Evolutionary conservation across 345 rosid species (phyloP), one percentile per base, ranked within the genome.

Genomic region (Pugionium cornutum): DNA sequence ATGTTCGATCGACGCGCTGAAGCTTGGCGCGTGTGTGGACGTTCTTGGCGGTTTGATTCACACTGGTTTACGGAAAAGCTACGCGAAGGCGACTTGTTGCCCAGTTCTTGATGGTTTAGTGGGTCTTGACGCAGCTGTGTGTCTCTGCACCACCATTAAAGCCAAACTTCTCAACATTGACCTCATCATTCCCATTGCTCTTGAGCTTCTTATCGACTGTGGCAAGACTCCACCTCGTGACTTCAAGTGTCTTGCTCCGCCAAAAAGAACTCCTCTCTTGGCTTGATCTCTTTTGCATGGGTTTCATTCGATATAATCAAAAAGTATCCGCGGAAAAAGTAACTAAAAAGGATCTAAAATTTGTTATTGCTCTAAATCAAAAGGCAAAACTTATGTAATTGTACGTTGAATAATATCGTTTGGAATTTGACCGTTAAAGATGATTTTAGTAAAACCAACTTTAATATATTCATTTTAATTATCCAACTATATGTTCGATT

Each of bases 1-100:
- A 2, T 92, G 98, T 62, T 77, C 96, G 3, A 79, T 84, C 34
- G 86, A 88, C 79, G 70, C 96, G 4, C 69, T 91, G 1, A 89
- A 85, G 82, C 76, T 92, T 2, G 86, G 83, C 1, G 92, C 91
- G 1, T 92, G 98, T 57, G 97, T 92, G 58, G 98, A 92, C 70
- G 84, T 92, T 6, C 62, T 92, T 18, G 91, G 96, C 3, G 97
- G 97, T 9, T 76, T 91, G 5, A 69, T 87, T 59, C 90, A 89
- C 72, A 36, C 87, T 2, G 92, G 96, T 1, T 68, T 89, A 3
- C 92, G 97, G 27, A 71, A 89, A 45, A 67, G 79, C 37, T 76
- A 85, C 39, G 87, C 94, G 1, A 83, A 89, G 81, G 88, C 82
- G 30, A 18, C 79, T 3, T 92, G 98, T 69, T 92, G 98, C 61